phyloP scores from a whole-genome alignment of 176 grass and related monocot genomes.

The Oryza nivara region DNA sequence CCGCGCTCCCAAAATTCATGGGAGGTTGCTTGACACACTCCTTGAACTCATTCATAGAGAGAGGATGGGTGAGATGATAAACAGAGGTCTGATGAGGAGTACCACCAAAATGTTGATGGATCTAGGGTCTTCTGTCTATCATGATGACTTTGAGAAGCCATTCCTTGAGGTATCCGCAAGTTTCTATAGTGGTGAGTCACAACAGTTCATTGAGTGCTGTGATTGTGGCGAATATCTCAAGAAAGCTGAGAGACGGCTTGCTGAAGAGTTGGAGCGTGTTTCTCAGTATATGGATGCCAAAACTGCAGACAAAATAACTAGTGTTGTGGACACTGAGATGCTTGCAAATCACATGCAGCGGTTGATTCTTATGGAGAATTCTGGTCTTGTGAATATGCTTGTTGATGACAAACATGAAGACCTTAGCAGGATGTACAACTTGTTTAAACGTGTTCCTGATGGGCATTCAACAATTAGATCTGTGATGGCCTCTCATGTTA shows the following conservation, averaged over 20 bases:
- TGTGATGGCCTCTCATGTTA: background rate
- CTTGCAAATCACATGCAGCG: background rate
- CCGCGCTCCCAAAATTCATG: background rate
- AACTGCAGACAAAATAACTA: background rate
- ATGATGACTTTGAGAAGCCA: background rate
- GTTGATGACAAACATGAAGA: background rate
- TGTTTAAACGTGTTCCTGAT: constrained; percentile 5
- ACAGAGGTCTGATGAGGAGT: background rate
- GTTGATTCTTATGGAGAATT: constrained; percentile 2
- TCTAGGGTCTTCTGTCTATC: background rate
- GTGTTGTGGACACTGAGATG: background rate
- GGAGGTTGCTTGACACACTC: background rate
- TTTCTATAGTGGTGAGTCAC: background rate
- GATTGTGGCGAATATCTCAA: background rate
- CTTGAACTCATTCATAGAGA: background rate
- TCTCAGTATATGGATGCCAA: background rate
- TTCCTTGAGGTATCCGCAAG: background rate
- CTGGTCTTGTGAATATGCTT: background rate
- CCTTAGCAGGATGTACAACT: background rate
- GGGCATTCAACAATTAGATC: constrained; percentile 2
- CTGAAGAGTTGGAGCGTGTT: background rate
- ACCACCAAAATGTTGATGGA: background rate
- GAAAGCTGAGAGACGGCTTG: background rate
- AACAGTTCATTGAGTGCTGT: background rate
- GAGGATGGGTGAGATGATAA: background rate